These are phyloP conservation scores for Nakazawaea ernobii DNA, from an alignment of 805 yeast species.

Conservation along the genomic window DNA sequence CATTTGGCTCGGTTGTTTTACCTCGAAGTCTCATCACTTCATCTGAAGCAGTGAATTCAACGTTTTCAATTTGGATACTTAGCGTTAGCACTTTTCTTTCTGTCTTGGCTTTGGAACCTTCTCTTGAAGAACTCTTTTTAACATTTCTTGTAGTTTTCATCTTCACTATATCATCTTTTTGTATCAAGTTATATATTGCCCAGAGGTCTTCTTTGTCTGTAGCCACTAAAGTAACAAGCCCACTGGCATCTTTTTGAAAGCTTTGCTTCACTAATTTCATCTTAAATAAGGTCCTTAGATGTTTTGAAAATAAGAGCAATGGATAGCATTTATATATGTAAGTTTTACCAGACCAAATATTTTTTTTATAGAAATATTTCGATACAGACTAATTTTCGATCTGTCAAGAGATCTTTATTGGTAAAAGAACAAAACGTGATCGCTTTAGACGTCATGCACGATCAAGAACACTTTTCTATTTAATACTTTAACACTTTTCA, in stretches of 20 bases:
- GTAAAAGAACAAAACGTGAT: no score
- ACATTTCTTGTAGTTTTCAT: slow-evolving; percentile 66
- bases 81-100: slow-evolving; percentile 59
- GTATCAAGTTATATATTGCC: slow-evolving; percentile 76
- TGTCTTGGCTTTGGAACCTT: slow-evolving; percentile 28
- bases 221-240: slow-evolving; percentile 62
- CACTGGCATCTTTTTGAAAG: slow-evolving; percentile 56
- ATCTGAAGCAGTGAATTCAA: slow-evolving; percentile 76
- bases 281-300: no score
- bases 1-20: slow-evolving; percentile 57
- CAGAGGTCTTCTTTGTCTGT: slow-evolving; percentile 92
- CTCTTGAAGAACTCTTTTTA: slow-evolving; percentile 25
- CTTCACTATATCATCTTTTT: slow-evolving; percentile 68
- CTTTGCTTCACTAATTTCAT: slow-evolving; percentile 54
- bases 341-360: no score
- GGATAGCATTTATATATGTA: no score
- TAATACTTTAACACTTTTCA: no score
- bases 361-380: no score
- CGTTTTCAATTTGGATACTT: slow-evolving; percentile 54
- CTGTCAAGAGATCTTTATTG: no score
- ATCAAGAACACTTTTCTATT: no score
- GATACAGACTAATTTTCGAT: no score
- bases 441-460: no score
- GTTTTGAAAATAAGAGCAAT: no score
- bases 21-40: slow-evolving; percentile 79